These are phyloP conservation scores for Gynandropsis gynandra DNA, from an alignment of 345 rosid genomes.

Conservation along the genomic window DNA sequence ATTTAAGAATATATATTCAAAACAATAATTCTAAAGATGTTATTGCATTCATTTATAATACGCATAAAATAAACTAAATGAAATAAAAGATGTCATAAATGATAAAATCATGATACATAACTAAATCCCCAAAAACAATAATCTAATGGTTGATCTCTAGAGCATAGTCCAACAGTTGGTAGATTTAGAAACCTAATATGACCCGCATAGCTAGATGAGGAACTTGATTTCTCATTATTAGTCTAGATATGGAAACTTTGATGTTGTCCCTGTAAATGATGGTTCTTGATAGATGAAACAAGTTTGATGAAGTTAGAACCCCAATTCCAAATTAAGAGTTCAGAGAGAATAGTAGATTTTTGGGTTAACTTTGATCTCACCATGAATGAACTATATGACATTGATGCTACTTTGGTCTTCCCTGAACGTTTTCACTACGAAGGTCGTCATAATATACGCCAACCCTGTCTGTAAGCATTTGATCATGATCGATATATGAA, in stretches of 20 bases:
- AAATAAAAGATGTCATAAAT: too few relatives aligned
- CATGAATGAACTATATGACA: background rate
- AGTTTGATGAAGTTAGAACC: background rate
- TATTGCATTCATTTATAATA: too few relatives aligned
- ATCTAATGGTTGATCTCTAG: too few relatives aligned
- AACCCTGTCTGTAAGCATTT: background rate
- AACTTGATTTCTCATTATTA: constrained; percentile 12
- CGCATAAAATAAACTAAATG: too few relatives aligned
- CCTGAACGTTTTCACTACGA: constrained; percentile 1
- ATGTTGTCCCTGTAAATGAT: background rate
- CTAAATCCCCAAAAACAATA: too few relatives aligned
- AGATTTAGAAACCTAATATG: background rate
- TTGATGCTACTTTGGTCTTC: background rate
- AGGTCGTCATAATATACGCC: background rate
- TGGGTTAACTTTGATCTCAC: constrained; percentile 2
- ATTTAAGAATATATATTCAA: too few relatives aligned
- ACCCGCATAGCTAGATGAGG: background rate
- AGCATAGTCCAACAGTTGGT: too few relatives aligned
- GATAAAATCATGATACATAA: too few relatives aligned
- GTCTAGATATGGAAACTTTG: constrained; percentile 1
- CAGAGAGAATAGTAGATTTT: background rate
- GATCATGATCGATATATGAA: background rate
- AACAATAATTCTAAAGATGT: too few relatives aligned
- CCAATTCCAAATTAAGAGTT: constrained; percentile 5
- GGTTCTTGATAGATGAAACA: constrained; percentile 11